Conservation (phyloP, 2,329 filamentous ascomycete species). For the Elsinoe necatrix region DNA sequence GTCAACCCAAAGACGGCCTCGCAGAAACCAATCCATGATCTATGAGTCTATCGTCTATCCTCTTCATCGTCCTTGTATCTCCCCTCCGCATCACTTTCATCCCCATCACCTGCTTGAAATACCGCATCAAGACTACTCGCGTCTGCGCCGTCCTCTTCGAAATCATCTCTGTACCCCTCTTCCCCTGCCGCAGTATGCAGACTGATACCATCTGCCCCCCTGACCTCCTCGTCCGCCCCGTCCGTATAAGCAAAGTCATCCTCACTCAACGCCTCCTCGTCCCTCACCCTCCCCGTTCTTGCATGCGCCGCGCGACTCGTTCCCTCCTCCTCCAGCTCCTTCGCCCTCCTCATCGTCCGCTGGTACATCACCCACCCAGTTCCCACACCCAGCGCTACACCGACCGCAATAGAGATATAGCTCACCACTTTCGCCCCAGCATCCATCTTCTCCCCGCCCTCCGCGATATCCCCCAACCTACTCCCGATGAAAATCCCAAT, state of each 20-base stretch:
- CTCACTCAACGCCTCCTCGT: constrained; percentile 22
- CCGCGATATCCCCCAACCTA: constrained; percentile 72
- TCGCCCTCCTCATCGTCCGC: constrained; percentile 44
- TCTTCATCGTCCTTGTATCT: constrained; percentile 21
- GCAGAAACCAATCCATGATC: neutral
- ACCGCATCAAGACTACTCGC: constrained; percentile 35
- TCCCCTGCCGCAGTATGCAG: constrained; percentile 46
- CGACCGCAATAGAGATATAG: constrained; percentile 69
- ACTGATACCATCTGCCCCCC: constrained; percentile 45
- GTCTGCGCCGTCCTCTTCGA: constrained; percentile 35
- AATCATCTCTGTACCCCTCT: constrained; percentile 29
- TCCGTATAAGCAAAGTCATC: constrained; percentile 37
- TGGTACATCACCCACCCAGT: constrained; percentile 83
- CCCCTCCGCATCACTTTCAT: constrained; percentile 20
- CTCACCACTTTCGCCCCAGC: constrained; percentile 69
- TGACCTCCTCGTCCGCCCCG: constrained; percentile 31
- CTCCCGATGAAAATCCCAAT: constrained; percentile 89
- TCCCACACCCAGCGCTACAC: constrained; percentile 59
- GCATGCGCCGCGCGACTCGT: constrained; percentile 25
- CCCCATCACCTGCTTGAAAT: constrained; percentile 38
- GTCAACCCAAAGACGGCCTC: neutral
- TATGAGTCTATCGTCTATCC: neutral
- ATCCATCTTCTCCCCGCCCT: constrained; percentile 76
- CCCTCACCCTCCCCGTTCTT: constrained; percentile 19
- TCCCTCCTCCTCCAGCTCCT: constrained; percentile 41